A percentile compares a stretch with the other conserved stretches of the same genome.
These are phyloP conservation scores for Teunomyces aglyptinius DNA, from an alignment of 805 yeast species.

Conservation along the genomic window DNA sequence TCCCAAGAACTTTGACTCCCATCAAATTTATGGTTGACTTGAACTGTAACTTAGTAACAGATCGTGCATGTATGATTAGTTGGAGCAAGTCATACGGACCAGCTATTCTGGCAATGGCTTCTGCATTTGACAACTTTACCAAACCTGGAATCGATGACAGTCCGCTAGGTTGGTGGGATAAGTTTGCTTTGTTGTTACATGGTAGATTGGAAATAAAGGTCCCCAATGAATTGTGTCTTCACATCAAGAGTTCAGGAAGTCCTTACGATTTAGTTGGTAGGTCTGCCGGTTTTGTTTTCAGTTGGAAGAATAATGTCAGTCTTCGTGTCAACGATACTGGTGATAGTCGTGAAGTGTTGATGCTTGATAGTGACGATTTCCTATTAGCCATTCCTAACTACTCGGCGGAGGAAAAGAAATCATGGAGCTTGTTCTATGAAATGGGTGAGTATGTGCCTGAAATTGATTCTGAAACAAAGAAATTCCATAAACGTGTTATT, in stretches of 20 bases:
- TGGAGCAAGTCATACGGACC: conserved; percentile 69
- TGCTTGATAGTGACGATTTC: conserved; percentile 55
- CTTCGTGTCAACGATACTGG: conserved; percentile 51
- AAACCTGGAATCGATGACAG: conserved; percentile 45
- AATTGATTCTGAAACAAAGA: conserved; percentile 27
- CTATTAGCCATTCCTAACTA: conserved; percentile 56
- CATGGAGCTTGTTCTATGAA: conserved; percentile 39
- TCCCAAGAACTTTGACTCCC: conserved; percentile 63
- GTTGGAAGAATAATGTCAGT: conserved; percentile 57
- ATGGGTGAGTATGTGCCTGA: conserved; percentile 14
- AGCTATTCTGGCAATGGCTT: conserved; percentile 50
- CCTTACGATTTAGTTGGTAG: conserved; percentile 59
- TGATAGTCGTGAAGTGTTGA: conserved; percentile 48
- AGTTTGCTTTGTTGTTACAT: conserved; percentile 53
- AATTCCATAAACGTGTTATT: conserved; percentile 45
- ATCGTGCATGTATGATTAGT: conserved; percentile 49
- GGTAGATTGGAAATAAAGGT: conserved; percentile 51
- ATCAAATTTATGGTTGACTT: conserved; percentile 55
- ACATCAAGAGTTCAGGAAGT: conserved; percentile 57
- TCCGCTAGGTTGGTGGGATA: conserved; percentile 52
- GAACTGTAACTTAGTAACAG: conserved; percentile 43
- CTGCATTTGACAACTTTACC: conserved; percentile 44
- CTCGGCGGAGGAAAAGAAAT: conserved; percentile 29
- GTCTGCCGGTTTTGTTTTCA: conserved; percentile 62
- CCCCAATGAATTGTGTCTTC: conserved; percentile 53